A percentile compares a stretch with the other conserved stretches of the same genome.
These are phyloP conservation scores for Ligustrum vulgare DNA, from an alignment of 257 asterid genomes.

Conservation along the genomic window DNA sequence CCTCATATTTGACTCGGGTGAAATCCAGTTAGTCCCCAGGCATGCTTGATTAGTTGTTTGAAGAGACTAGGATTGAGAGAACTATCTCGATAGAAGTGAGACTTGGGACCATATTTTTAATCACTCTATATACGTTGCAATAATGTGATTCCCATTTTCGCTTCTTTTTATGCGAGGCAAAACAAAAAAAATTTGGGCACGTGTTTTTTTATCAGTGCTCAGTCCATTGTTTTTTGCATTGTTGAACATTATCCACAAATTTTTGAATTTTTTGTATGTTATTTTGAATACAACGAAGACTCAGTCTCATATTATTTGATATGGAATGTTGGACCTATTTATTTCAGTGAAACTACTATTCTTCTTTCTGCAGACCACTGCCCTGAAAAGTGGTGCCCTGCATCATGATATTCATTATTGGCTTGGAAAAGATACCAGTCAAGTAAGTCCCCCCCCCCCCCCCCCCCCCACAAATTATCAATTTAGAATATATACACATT, in stretches of 20 bases:
- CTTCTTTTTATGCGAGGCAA: background rate
- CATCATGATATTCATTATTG: constrained; percentile 96
- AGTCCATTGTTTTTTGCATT: constrained; percentile 7
- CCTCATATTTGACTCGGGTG: background rate
- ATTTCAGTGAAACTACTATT: constrained; percentile 26
- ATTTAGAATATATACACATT: constrained; percentile 2
- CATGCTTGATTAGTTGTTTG: background rate
- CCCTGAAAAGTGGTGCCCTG: constrained; percentile 75
- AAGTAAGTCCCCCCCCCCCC: constrained; percentile 44
- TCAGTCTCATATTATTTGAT: background rate
- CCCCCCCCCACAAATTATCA: constrained; percentile 1
- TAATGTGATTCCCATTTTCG: background rate
- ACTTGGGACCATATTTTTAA: background rate
- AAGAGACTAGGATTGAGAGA: background rate
- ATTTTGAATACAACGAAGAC: background rate
- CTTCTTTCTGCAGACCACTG: constrained; percentile 68
- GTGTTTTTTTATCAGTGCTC: background rate
- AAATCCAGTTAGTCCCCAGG: too few relatives aligned
- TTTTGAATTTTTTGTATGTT: background rate
- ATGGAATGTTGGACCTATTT: constrained; percentile 8
- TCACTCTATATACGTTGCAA: background rate
- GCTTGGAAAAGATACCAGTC: constrained; percentile 93
- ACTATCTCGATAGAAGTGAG: background rate
- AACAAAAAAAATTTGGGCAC: background rate
- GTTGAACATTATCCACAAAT: background rate